These are phyloP conservation scores for Posidonia australis DNA, from an alignment of 106 monocot species.

Conservation along the genomic window DNA sequence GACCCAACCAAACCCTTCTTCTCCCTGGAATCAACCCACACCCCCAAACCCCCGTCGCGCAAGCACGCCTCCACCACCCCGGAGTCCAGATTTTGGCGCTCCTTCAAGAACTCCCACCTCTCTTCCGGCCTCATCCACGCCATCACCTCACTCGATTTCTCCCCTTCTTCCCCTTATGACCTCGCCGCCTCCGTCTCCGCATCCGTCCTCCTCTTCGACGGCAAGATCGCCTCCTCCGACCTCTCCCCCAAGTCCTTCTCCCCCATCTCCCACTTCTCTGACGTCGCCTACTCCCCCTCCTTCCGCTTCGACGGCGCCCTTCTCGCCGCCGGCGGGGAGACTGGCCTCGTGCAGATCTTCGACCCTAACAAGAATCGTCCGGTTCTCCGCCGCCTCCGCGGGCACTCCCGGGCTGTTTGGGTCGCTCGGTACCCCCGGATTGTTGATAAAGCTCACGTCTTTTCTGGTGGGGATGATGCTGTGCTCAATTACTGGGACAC, in stretches of 20 bases:
- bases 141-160: conserved; percentile 63
- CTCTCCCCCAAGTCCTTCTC: conserved; percentile 43
- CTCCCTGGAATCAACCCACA: conserved; percentile 28
- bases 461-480: conserved; percentile 88
- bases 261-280: conserved; percentile 45
- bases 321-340: conserved; percentile 51
- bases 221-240: neutral
- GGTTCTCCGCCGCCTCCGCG: conserved; percentile 48
- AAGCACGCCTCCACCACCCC: conserved; percentile 22
- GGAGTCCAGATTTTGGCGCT: conserved; percentile 73
- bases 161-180: conserved; percentile 41
- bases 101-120: conserved; percentile 50
- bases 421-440: conserved; percentile 59
- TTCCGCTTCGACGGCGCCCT: conserved; percentile 89
- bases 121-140: conserved; percentile 40
- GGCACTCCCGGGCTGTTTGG: conserved; percentile 61
- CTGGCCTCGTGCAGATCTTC: conserved; percentile 65
- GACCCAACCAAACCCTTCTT: conserved; percentile 37
- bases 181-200: conserved; percentile 56
- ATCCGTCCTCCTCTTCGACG: conserved; percentile 41
- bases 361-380: conserved; percentile 30
- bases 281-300: conserved; percentile 79
- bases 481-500: conserved; percentile 76
- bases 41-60: conserved; percentile 11
- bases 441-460: conserved; percentile 66